Evolutionary conservation across 2,329 filamentous ascomycete species (phyloP), one percentile per base, ranked within the genome.

Genomic region (Aspergillus eucalypticola): DNA sequence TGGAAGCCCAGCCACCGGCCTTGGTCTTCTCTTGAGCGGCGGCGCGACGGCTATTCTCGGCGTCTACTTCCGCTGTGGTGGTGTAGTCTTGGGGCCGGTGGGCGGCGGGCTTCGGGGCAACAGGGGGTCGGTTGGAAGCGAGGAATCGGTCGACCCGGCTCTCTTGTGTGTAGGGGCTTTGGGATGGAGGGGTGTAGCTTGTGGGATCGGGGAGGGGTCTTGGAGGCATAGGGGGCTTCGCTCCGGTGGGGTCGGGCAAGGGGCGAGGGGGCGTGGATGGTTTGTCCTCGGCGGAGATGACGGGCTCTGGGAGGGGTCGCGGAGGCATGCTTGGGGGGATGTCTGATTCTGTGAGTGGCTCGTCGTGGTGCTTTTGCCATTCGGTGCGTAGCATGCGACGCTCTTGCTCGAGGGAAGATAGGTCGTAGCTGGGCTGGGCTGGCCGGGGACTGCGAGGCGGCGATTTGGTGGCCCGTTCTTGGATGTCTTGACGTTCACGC

Each of bases 381-480:
- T 86, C 82, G 38, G 81, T 79, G 38, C 83, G 82, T 4, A 88
- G 79, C 53, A 84, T 83, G 25, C 86, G 84, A 32, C 85, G 81
- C 70, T 88, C 86, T 62, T 86, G 83, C 52, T 83, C 83, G 8
- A 81, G 79, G 76, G 85, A 87, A n/a, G 84, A 85, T 8, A 82
- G 81, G 62, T 85, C 80, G 59, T 79, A 78, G 69, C 83, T 85
- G 8, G 77, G 76, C 58, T 78, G 70, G 3, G 73, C 66, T 5
- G 71, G 71, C 11, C 71, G 75, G 63, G 66, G 73, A 49, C 68
- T 73, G 51, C 64, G 71, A 59, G 71, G 46, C 54, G 65, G n/a
- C n/a, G 72, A 52, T 32, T 58, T 60, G 27, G 64, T 60, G 27
- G 71, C 64, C 27, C 68, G 69, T 50, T 67, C 64, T 21, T 67